Evolutionary conservation across 192 early-diverging fungal species (phyloP).

Genomic region (Podila minutissima): DNA sequence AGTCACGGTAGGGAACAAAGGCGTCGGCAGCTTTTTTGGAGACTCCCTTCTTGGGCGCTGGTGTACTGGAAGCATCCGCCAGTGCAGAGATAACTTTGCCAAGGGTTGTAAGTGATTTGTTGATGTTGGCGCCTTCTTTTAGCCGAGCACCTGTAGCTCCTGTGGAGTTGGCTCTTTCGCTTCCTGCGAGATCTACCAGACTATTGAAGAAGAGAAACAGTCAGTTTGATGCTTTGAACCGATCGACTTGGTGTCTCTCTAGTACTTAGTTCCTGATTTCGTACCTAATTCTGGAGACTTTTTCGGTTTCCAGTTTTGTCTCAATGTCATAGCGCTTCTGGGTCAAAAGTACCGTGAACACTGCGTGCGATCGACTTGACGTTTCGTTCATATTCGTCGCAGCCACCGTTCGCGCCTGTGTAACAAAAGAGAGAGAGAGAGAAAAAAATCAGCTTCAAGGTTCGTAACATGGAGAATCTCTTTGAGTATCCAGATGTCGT

Average conservation of each 20-base stretch:
- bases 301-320: constrained; percentile 72
- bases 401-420: constrained; percentile 84
- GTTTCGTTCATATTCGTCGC: constrained; percentile 96
- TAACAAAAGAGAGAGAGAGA: neutral
- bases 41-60: constrained; percentile 48
- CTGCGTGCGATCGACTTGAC: constrained; percentile 89
- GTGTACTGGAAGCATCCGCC: constrained; percentile 70
- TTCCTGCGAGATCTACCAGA: constrained; percentile 94
- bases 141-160: constrained; percentile 85
- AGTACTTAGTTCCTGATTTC: too few relatives aligned
- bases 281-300: constrained; percentile 76
- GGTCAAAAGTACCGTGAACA: constrained; percentile 81
- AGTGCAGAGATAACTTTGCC: constrained; percentile 95
- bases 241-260: neutral
- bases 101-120: constrained; percentile 89
- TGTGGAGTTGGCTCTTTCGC: constrained; percentile 89
- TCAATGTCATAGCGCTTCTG: constrained; percentile 66
- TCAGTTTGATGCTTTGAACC: too few relatives aligned
- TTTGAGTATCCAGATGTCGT: neutral
- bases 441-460: too few relatives aligned
- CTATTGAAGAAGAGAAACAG: constrained; percentile 39
- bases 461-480: too few relatives aligned
- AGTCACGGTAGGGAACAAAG: constrained; percentile 93
- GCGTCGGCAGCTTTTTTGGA: constrained; percentile 55
- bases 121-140: constrained; percentile 96